Evolutionary conservation across 202 grass and related monocot genomes (phyloP), one percentile per base, ranked within the genome.

Genomic region (Bolboschoenoplectus hybrid): DNA sequence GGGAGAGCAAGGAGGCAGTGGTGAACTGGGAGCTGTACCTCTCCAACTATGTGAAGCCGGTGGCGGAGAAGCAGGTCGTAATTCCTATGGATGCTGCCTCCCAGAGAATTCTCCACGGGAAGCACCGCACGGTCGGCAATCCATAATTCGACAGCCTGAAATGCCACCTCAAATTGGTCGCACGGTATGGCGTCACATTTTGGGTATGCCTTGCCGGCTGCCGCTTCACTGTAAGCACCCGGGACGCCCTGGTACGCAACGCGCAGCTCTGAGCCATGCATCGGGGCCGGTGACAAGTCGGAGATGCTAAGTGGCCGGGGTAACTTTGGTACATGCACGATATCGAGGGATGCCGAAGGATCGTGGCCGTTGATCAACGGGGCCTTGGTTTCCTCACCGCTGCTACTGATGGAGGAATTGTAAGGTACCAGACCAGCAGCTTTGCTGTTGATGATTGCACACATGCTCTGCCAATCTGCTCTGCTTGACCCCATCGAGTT

Each of bases 191-290:
- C 89, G 66, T 97, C 91, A 41, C 93, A 85, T 4, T 89, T 94
- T 2, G 83, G 84, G 88, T 97, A 97, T n/a, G 95, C 95, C 81
- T 95, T 95, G 3, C 91, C 95, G 2, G 95, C 93, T 55, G 95
- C 95, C 73, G 94, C 94, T 86, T 98, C 95, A 88, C 93, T 98
- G 87, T 95, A 95, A n/a, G 95, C 93, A 11, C 95, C 95, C 0
- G 95, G 93, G 1, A 95, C 90, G 12, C 95, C 95, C 87, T 98
- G 95, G 89, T 98, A 98, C 49, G 93, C 95, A 55, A 98, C 95
- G 47, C 95, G 95, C 46, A 98, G 85, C 87, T 93, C 85, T 14
- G 93, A 92, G 13, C 93, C 95, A 66, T 95, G 95, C 91, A 91
- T 98, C 77, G 95, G 95, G 50, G 95, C 95, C 1, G 95, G 93